Percentiles rank a stretch among this genome's conserved stretches.
These are phyloP conservation scores for Aureobasidium sp. DNA, from an alignment of 2,329 filamentous ascomycete genomes.

Conservation along the genomic window DNA sequence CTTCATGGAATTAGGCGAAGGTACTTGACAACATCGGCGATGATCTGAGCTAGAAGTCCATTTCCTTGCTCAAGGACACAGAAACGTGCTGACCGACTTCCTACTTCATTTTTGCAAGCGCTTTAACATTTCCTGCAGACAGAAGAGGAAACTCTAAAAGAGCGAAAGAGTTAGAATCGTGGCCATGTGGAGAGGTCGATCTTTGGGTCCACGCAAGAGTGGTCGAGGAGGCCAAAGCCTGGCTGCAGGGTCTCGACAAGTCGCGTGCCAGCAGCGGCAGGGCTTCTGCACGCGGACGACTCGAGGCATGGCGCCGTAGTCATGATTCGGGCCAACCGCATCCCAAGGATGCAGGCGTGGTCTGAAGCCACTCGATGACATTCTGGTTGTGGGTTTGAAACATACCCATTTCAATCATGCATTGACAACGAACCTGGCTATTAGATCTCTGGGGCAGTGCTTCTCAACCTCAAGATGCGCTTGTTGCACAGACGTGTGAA, in stretches of 20 bases:
- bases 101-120: background rate
- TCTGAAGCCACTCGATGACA: background rate
- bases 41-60: background rate
- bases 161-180: background rate
- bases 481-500: background rate
- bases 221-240: background rate
- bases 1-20: background rate
- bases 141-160: background rate
- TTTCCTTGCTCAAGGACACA: background rate
- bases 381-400: background rate
- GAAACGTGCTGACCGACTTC: background rate
- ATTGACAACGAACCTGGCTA: background rate
- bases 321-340: background rate
- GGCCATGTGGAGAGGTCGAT: background rate
- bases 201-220: background rate
- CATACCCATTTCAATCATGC: background rate
- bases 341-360: background rate
- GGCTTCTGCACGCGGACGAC: constrained; percentile 8
- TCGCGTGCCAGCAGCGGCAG: constrained; percentile 11
- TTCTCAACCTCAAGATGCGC: background rate
- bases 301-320: background rate
- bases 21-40: background rate
- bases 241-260: constrained; percentile 4
- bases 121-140: background rate
- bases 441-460: background rate